Conservation (phyloP, 2,329 filamentous ascomycete genomes). For the Pseudopyricularia cyperi region DNA sequence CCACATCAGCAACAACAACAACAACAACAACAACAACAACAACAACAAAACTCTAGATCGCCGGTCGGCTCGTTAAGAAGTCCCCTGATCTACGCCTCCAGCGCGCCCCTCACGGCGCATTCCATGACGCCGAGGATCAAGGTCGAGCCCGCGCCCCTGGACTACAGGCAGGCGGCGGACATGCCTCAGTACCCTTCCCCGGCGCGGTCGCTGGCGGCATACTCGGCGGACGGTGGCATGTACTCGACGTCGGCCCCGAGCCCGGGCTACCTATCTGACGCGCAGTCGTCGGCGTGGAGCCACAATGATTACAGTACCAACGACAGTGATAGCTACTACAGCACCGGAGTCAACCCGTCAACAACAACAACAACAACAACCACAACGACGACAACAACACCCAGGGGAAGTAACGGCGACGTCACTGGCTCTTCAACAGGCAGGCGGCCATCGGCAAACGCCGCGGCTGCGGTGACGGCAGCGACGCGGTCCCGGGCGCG, state of each 20-base stretch:
- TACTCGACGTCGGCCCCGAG: conserved; percentile 14
- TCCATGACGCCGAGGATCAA: conserved; percentile 22
- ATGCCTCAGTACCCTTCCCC: conserved; percentile 27
- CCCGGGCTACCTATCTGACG: conserved; percentile 24
- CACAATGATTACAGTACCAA: conserved; percentile 12
- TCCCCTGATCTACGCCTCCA: conserved; percentile 9
- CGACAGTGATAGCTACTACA: conserved; percentile 16
- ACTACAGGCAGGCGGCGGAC: conserved; percentile 22
- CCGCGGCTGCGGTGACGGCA: too few species aligned
- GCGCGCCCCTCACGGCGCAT: conserved; percentile 14
- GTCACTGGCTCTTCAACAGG: too few species aligned
- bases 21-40: conserved; percentile 12
- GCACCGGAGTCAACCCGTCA: not conserved
- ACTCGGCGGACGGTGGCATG: conserved; percentile 11
- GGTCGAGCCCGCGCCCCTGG: conserved; percentile 19
- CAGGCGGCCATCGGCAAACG: too few species aligned
- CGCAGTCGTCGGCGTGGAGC: conserved; percentile 21
- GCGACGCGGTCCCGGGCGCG: conserved; percentile 21
- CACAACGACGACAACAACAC: too few species aligned
- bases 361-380: too few species aligned
- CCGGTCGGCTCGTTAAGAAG: not conserved
- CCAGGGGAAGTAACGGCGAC: too few species aligned
- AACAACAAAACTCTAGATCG: too few species aligned
- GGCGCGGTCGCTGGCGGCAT: conserved; percentile 20
- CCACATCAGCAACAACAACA: conserved; percentile 6